phyloP scores from a whole-genome alignment of 371 early-diverging fungal species.

The Apophysomyces ossiformis region DNA sequence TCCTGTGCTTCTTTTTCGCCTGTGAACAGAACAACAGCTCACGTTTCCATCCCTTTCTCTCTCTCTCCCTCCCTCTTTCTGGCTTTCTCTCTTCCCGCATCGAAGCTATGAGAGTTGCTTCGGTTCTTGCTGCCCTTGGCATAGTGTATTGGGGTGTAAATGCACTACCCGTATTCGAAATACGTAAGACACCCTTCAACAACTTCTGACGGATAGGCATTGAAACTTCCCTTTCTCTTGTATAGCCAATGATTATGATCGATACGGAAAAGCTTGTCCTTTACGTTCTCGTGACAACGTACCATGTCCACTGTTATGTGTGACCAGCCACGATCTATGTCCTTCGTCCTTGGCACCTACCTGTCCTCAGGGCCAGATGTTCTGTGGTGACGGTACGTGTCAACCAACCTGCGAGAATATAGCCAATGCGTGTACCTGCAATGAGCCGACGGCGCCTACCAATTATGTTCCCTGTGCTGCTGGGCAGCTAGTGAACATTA shows the following conservation, averaged over 20 bases:
- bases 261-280: conserved; percentile 57
- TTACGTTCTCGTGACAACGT: conserved; percentile 39
- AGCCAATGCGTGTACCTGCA: conserved; percentile 49
- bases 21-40: too few species aligned
- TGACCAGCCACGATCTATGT: conserved; percentile 41
- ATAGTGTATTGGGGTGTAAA: conserved; percentile 13
- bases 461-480: conserved; percentile 50
- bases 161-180: conserved; percentile 26
- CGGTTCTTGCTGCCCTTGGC: conserved; percentile 10
- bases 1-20: too few species aligned
- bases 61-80: conserved; percentile 3
- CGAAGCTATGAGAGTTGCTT: conserved; percentile 21
- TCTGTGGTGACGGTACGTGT: conserved; percentile 65
- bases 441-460: conserved; percentile 25
- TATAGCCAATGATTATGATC: conserved; percentile 57
- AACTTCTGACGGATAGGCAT: background rate
- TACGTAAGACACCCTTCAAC: conserved; percentile 13
- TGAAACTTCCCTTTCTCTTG: background rate
- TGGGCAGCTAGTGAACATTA: conserved; percentile 53
- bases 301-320: conserved; percentile 59
- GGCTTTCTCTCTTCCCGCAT: background rate
- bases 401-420: conserved; percentile 47
- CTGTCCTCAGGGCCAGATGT: conserved; percentile 49
- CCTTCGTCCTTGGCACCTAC: conserved; percentile 43
- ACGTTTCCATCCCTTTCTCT: too few species aligned